Percentiles rank a stretch among this genome's conserved stretches.
These are phyloP conservation scores for Primulina eburnea DNA, from an alignment of 257 asterid species.

Conservation along the genomic window DNA sequence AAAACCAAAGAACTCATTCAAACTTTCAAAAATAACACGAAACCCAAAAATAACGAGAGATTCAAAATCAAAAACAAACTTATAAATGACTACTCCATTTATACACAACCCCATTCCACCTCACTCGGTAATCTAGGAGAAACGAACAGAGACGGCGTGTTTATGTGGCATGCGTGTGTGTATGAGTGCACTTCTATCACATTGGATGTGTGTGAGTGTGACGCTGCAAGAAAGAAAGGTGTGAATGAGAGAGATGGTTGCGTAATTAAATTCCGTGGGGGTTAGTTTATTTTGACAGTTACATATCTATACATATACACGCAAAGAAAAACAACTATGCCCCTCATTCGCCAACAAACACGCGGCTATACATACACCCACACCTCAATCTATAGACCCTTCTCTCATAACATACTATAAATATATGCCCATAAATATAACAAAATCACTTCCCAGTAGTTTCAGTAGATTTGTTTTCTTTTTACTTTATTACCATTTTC, in stretches of 20 bases:
- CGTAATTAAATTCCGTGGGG: slow-evolving; percentile 82
- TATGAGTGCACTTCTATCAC: slow-evolving; percentile 29
- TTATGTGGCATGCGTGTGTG: slow-evolving; percentile 36
- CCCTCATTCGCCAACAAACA: slow-evolving; percentile 21
- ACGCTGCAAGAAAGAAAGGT: slow-evolving; percentile 26
- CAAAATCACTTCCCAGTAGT: slow-evolving; percentile 30
- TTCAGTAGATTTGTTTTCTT: slow-evolving; percentile 16
- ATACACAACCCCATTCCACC: slow-evolving; percentile 24
- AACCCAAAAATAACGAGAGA: slow-evolving; percentile 28
- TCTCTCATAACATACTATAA: neutral
- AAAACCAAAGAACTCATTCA: slow-evolving; percentile 39
- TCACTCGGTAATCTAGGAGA: slow-evolving; percentile 21
- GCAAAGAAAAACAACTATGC: slow-evolving; percentile 27
- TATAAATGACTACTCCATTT: slow-evolving; percentile 27
- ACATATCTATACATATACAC: slow-evolving; percentile 34
- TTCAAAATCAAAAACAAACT: slow-evolving; percentile 17
- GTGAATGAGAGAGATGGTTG: slow-evolving; percentile 43
- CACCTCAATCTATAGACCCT: slow-evolving; percentile 24
- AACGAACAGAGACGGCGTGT: slow-evolving; percentile 42
- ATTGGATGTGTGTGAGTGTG: slow-evolving; percentile 25
- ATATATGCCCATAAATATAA: slow-evolving; percentile 8
- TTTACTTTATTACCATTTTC: slow-evolving; percentile 26
- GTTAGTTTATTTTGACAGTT: slow-evolving; percentile 64
- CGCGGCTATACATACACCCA: slow-evolving; percentile 28
- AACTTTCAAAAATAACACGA: slow-evolving; percentile 17